Percentiles rank a stretch among this genome's conserved stretches.
Conservation (phyloP, 2,329 filamentous ascomycete species). For the Colletotrichum simmondsii region DNA sequence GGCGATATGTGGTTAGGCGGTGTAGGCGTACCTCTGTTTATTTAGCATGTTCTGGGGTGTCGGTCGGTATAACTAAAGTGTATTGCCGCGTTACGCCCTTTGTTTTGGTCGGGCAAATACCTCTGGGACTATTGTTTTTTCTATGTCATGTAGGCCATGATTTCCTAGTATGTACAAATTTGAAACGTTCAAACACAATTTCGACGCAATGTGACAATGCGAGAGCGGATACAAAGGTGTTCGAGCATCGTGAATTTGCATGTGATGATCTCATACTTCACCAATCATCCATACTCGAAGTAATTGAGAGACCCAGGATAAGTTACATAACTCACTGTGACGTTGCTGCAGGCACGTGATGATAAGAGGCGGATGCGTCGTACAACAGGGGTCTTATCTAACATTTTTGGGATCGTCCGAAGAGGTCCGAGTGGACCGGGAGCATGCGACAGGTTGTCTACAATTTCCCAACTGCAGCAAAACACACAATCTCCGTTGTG, state of each 20-base stretch:
- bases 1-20: slow-evolving; percentile 37
- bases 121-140: slow-evolving; percentile 38
- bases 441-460: slow-evolving; percentile 24
- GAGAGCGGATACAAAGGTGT: background rate
- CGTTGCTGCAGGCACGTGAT: background rate
- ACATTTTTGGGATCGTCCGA: slow-evolving; percentile 10
- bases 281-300: background rate
- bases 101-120: slow-evolving; percentile 33
- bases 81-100: slow-evolving; percentile 24
- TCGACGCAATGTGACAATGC: background rate
- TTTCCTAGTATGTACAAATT: slow-evolving; percentile 47
- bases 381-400: slow-evolving; percentile 13
- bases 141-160: slow-evolving; percentile 38
- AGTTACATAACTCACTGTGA: background rate
- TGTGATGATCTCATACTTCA: background rate
- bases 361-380: background rate
- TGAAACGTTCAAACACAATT: slow-evolving; percentile 36
- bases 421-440: slow-evolving; percentile 4
- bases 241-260: background rate
- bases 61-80: slow-evolving; percentile 30
- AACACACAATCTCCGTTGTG: background rate
- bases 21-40: slow-evolving; percentile 44
- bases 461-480: slow-evolving; percentile 11
- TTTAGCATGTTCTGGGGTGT: slow-evolving; percentile 32
- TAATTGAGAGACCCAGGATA: no score